Base-by-base conservation (phyloP, 768 basidiomycete genomes). In the Kwoniella shandongensis region DNA sequence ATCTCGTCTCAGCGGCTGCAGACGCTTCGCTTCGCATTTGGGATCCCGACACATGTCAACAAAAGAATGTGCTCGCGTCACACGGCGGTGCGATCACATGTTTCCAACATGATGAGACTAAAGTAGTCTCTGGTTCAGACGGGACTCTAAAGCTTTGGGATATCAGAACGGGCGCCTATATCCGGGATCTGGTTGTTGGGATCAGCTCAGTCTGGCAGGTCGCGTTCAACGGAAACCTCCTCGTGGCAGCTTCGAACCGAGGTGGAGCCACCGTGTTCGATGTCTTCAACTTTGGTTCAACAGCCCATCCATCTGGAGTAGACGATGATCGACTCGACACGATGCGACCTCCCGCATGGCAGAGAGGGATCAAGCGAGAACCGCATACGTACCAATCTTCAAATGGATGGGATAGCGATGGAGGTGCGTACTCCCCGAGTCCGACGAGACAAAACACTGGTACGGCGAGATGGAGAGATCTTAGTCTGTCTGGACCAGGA, bases 101-200 rank as follows among this genome's bases (percentile, higher is more conserved):
- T 79, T 97, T 98, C 82, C 91, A 94, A 76, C 92, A 96, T 65
- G 94, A 98, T 75, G 93, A 98, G 74, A 91, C 89, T 81, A 97
- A 96, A 74, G 90, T 98, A 42, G 82, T 99, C 26, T 90, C 88
- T 69, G 94, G 94, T 12, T 89, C 88, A 13, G 96, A 98, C 66
- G 96, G 96, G 15, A 91, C 89, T 57, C 81, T 99, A 66, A 97
- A 97, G 81, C 89, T 98, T 86, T 99, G 96, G 96, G 89, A 97
- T 74, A 82, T 94, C 59, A 80, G 86, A 35, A 89, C 92, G 53
- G 96, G 94, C 20, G 82, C 83, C 0, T 86, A 89, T 36, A 86
- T 91, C 12, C 82, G 91, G 30, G 96, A 97, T 73, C 80, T 99
- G 61, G 79, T 97, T 62, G 89, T 88, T 0, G 88, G 90, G 10